phyloP scores from a whole-genome alignment of 441 rosid species.

The Populus tomentosa region DNA sequence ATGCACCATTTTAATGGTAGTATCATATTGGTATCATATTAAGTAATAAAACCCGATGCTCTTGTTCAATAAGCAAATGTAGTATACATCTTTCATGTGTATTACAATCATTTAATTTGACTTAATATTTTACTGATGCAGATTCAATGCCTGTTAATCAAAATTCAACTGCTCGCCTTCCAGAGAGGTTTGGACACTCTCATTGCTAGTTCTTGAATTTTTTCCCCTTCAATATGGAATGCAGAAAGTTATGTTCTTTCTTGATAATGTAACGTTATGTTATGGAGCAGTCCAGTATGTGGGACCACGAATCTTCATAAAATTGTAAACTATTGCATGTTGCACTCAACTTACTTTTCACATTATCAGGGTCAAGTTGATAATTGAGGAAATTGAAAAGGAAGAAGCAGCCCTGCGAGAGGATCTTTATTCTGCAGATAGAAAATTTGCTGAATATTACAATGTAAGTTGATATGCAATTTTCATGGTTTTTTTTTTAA shows the following conservation, averaged over 20 bases:
- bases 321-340: not conserved
- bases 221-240: not conserved
- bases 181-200: constrained; percentile 68
- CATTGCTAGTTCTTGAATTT: not conserved
- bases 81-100: not conserved
- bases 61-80: not conserved
- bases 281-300: not conserved
- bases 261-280: not conserved
- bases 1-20: not conserved
- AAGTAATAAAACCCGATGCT: not conserved
- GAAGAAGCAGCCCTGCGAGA: constrained; percentile 85
- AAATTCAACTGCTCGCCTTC: constrained; percentile 74
- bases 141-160: constrained; percentile 66
- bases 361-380: constrained; percentile 68
- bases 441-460: constrained; percentile 89
- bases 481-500: not conserved
- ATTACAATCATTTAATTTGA: not conserved
- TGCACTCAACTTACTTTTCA: not conserved
- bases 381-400: constrained; percentile 89
- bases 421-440: constrained; percentile 90
- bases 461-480: constrained; percentile 47
- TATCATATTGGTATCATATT: not conserved
- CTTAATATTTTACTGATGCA: constrained; percentile 28
- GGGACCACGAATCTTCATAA: not conserved
- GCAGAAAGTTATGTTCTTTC: not conserved